phyloP scores from a whole-genome alignment of 768 basidiomycete species.

The Mycena epipterygia region DNA sequence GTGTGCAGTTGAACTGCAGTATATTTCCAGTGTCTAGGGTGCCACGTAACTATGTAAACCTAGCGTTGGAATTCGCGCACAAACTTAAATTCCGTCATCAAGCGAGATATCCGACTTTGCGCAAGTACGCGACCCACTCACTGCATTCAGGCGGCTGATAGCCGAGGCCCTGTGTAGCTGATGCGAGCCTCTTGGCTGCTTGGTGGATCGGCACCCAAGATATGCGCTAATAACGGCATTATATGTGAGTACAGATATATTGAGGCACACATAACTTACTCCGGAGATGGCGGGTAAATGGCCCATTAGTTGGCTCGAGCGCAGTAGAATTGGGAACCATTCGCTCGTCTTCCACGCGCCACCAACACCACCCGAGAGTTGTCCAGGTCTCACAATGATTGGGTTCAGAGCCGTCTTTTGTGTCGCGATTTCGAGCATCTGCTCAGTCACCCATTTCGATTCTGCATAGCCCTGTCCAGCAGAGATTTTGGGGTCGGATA shows the following conservation, averaged over 20 bases:
- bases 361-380: slow-evolving; percentile 50
- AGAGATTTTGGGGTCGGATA: slow-evolving; percentile 41
- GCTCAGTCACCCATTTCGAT: slow-evolving; percentile 59
- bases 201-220: slow-evolving; percentile 44
- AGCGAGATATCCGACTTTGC: too few species aligned
- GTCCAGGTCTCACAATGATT: slow-evolving; percentile 54
- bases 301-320: slow-evolving; percentile 41
- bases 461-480: slow-evolving; percentile 54
- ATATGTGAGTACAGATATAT: background rate
- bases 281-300: slow-evolving; percentile 47
- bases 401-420: slow-evolving; percentile 43
- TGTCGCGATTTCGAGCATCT: slow-evolving; percentile 47
- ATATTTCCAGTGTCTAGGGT: too few species aligned
- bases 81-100: too few species aligned
- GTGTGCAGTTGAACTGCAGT: too few species aligned
- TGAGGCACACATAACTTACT: slow-evolving; percentile 38
- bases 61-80: too few species aligned
- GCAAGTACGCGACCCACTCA: too few species aligned
- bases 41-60: too few species aligned
- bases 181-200: background rate
- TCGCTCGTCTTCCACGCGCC: slow-evolving; percentile 56
- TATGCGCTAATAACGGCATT: slow-evolving; percentile 31
- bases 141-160: too few species aligned
- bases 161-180: too few species aligned
- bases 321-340: slow-evolving; percentile 56